Conservation (phyloP, 2,329 filamentous ascomycete species). For the Paracorniculantispora psalliotae region DNA sequence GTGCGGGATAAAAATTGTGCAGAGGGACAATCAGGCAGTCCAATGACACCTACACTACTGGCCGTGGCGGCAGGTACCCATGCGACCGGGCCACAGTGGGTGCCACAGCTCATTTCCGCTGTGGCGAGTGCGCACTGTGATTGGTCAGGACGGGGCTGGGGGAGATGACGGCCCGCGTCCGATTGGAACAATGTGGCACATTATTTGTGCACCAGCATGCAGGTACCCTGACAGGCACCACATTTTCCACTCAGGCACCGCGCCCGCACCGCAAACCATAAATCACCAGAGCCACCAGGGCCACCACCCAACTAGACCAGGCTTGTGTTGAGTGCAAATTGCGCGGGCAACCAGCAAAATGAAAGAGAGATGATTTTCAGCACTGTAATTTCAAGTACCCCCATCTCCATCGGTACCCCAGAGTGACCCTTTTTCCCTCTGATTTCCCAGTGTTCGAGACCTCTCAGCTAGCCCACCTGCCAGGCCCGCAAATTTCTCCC, state of each 20-base stretch:
- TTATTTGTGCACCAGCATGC: not conserved
- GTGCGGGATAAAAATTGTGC: slow-evolving; percentile 1
- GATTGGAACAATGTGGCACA: slow-evolving; percentile 10
- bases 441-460: not conserved
- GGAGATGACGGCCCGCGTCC: slow-evolving; percentile 13
- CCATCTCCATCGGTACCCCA: not conserved
- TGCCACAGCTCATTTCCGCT: slow-evolving; percentile 11
- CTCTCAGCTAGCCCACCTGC: not conserved
- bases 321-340: not conserved
- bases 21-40: not conserved
- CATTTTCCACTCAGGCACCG: too few species aligned
- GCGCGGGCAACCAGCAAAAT: not conserved
- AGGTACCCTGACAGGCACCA: slow-evolving; percentile 10
- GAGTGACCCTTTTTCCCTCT: not conserved
- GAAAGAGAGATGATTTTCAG: not conserved
- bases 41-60: not conserved
- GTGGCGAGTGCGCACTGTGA: not conserved
- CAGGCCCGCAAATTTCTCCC: not conserved
- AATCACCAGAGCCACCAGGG: not conserved
- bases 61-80: not conserved
- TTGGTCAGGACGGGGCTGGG: not conserved
- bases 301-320: too few species aligned
- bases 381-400: not conserved
- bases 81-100: not conserved
- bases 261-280: too few species aligned